Evolutionary conservation across 352 stramenopile species (phyloP).

Genomic region (Globisporangium heterothallicum): DNA sequence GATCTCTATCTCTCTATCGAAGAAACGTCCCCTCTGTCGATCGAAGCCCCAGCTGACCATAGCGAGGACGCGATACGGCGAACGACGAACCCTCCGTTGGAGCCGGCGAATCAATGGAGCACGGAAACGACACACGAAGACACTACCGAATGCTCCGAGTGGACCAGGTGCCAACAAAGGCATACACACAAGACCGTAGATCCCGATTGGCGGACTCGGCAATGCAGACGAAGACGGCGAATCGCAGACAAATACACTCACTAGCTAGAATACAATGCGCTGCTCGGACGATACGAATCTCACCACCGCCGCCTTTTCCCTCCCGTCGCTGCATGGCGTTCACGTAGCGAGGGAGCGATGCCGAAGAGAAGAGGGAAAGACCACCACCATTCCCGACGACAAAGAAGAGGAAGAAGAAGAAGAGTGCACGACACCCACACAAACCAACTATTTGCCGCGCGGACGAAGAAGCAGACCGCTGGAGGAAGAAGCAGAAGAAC

Average conservation of each 20-base stretch:
- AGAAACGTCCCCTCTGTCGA: neutral
- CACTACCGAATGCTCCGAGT: too few relatives aligned
- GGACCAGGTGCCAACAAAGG: too few relatives aligned
- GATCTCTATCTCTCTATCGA: conserved; percentile 2
- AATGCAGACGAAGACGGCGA: too few relatives aligned
- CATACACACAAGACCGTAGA: too few relatives aligned
- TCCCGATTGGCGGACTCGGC: too few relatives aligned
- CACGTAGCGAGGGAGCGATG: neutral
- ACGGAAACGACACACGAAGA: neutral
- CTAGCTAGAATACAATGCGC: too few relatives aligned
- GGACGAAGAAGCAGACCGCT: neutral
- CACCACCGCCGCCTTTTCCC: too few relatives aligned
- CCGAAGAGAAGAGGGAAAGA: too few relatives aligned
- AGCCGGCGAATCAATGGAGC: neutral
- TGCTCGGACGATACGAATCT: conserved; percentile 3
- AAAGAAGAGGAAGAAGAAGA: conserved; percentile 4
- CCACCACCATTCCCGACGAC: conserved; percentile 1
- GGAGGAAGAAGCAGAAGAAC: conserved; percentile 26
- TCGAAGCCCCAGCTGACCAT: conserved; percentile 11
- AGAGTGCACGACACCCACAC: too few relatives aligned
- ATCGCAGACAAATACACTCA: too few relatives aligned
- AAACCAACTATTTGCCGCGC: conserved; percentile 19
- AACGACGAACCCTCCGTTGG: neutral
- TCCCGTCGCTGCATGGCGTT: too few relatives aligned
- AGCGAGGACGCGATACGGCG: conserved; percentile 11